These are phyloP conservation scores for Aspergillus candidus DNA, from an alignment of 2,329 filamentous ascomycete species.

Conservation along the genomic window DNA sequence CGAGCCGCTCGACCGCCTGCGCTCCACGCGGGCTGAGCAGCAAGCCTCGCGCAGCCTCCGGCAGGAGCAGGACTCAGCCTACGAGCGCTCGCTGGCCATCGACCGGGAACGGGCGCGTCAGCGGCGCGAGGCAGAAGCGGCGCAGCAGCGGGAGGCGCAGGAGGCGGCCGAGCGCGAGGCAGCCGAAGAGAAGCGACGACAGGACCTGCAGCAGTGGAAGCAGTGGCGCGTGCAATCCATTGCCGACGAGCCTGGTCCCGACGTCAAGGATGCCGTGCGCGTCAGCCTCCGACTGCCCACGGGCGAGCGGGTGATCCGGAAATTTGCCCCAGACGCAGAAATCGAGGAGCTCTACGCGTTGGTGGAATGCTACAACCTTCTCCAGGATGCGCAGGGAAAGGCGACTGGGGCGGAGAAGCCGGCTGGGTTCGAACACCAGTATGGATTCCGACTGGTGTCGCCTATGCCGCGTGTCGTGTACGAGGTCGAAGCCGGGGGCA, in stretches of 20 bases:
- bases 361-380: slow-evolving; percentile 77
- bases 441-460: slow-evolving; percentile 77
- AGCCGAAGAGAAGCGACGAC: slow-evolving; percentile 53
- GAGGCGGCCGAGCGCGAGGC: slow-evolving; percentile 59
- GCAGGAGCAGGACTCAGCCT: slow-evolving; percentile 86
- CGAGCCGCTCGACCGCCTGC: slow-evolving; percentile 66
- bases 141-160: slow-evolving; percentile 54
- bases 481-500: slow-evolving; percentile 59
- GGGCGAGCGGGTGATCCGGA: slow-evolving; percentile 68
- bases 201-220: slow-evolving; percentile 65
- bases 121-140: slow-evolving; percentile 68
- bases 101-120: slow-evolving; percentile 79
- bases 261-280: slow-evolving; percentile 65
- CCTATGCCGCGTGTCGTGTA: slow-evolving; percentile 80
- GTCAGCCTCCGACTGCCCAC: slow-evolving; percentile 57
- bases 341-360: slow-evolving; percentile 93
- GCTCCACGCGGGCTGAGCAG: slow-evolving; percentile 72
- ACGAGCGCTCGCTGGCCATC: slow-evolving; percentile 81
- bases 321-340: slow-evolving; percentile 62
- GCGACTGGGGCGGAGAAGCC: slow-evolving; percentile 48
- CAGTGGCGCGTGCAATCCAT: slow-evolving; percentile 69
- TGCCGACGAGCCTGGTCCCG: slow-evolving; percentile 58
- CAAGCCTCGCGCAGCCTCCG: slow-evolving; percentile 73
- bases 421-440: slow-evolving; percentile 68
- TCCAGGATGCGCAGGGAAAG: slow-evolving; percentile 39